phyloP scores from a whole-genome alignment of 2,329 filamentous ascomycete genomes.

The Exophiala spinifera region DNA sequence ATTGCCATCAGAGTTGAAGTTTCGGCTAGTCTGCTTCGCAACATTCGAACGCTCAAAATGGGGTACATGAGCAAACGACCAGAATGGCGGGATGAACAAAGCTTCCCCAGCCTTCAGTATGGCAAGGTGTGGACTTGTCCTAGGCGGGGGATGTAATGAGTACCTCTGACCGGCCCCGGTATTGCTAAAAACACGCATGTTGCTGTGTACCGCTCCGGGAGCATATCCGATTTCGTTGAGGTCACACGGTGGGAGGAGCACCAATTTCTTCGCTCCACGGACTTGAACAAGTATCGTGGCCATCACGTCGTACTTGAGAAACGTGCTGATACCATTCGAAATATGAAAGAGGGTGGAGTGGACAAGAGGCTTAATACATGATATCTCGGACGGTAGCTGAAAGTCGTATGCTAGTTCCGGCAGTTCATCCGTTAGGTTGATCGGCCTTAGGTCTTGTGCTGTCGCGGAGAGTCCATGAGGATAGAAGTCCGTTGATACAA shows the following conservation, averaged over 20 bases:
- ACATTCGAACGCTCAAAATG: background rate
- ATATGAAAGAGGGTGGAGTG: slow-evolving; percentile 79
- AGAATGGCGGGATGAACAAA: slow-evolving; percentile 76
- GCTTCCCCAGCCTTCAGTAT: slow-evolving; percentile 68
- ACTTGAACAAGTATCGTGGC: slow-evolving; percentile 83
- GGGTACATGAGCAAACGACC: slow-evolving; percentile 49
- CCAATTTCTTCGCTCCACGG: slow-evolving; percentile 65
- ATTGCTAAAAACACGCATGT: slow-evolving; percentile 55
- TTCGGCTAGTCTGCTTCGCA: background rate
- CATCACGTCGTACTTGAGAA: slow-evolving; percentile 86
- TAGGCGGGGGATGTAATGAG: slow-evolving; percentile 57
- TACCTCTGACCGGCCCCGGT: slow-evolving; percentile 25
- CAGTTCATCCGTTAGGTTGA: background rate
- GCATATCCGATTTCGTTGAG: slow-evolving; percentile 66
- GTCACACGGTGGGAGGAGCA: slow-evolving; percentile 76
- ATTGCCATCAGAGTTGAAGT: background rate
- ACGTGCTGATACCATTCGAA: slow-evolving; percentile 76
- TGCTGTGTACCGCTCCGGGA: slow-evolving; percentile 66
- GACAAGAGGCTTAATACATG: slow-evolving; percentile 55
- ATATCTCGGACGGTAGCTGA: slow-evolving; percentile 60
- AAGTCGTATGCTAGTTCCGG: slow-evolving; percentile 68
- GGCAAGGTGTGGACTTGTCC: slow-evolving; percentile 65
- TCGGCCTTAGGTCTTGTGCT: background rate
- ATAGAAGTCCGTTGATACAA: background rate
- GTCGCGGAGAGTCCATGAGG: background rate